A percentile compares a stretch with the other conserved stretches of the same genome.
phyloP scores from a whole-genome alignment of 768 basidiomycete species.

The Leccinum uliginosum region DNA sequence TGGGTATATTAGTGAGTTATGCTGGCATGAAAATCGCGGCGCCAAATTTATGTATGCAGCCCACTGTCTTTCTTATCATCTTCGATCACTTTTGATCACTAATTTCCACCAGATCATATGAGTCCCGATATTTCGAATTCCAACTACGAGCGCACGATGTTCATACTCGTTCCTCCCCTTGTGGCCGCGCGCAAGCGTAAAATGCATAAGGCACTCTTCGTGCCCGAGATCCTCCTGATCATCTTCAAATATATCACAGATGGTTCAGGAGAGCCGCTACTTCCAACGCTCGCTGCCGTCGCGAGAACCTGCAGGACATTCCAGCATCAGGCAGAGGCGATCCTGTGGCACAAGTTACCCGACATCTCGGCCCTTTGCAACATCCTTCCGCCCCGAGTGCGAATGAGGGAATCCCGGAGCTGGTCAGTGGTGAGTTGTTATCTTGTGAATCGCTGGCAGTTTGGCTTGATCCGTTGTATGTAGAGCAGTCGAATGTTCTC shows the following conservation, averaged over 20 bases:
- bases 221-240: constrained; percentile 22
- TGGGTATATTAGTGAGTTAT: background rate
- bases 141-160: background rate
- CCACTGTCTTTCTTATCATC: too few relatives aligned
- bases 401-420: constrained; percentile 2
- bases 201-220: constrained; percentile 15
- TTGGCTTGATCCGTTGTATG: background rate
- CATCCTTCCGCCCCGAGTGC: constrained; percentile 17
- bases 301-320: constrained; percentile 27
- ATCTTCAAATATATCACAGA: constrained; percentile 19
- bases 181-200: background rate
- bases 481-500: constrained; percentile 20
- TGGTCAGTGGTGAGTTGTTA: constrained; percentile 22
- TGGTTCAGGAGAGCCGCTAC: constrained; percentile 10
- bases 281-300: constrained; percentile 19
- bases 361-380: constrained; percentile 10
- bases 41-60: background rate
- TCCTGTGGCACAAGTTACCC: constrained; percentile 21
- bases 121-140: background rate
- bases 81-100: too few relatives aligned
- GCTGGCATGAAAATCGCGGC: background rate
- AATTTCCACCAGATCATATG: background rate
- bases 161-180: constrained; percentile 6
- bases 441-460: background rate
- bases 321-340: constrained; percentile 14